These are phyloP conservation scores for Ogataea hybrid DNA, from an alignment of 1,139 yeast genomes.

Conservation along the genomic window DNA sequence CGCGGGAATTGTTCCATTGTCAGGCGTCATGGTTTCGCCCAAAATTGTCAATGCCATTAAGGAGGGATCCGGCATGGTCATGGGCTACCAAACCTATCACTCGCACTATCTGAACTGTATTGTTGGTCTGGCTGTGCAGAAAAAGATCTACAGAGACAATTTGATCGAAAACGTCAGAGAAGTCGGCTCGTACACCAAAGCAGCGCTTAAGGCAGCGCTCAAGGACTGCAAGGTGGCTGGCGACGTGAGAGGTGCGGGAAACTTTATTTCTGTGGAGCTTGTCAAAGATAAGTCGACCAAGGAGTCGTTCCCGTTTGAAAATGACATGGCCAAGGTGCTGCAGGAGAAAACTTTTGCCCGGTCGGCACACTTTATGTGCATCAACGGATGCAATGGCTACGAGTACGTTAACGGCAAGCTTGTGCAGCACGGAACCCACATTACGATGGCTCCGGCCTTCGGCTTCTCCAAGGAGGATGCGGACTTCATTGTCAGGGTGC, in stretches of 20 bases:
- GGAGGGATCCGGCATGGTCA: constrained; percentile 42
- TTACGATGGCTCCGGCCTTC: constrained; percentile 53
- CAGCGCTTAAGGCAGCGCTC: constrained; percentile 35
- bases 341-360: constrained; percentile 38
- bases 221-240: constrained; percentile 43
- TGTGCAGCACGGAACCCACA: constrained; percentile 42
- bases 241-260: constrained; percentile 61
- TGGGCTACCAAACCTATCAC: constrained; percentile 61
- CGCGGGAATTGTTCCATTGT: constrained; percentile 61
- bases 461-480: constrained; percentile 44
- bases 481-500: constrained; percentile 39
- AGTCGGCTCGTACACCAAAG: constrained; percentile 50
- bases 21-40: constrained; percentile 56
- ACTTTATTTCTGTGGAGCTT: constrained; percentile 57
- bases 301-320: constrained; percentile 40
- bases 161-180: constrained; percentile 49
- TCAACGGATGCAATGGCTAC: constrained; percentile 38
- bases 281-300: constrained; percentile 51
- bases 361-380: constrained; percentile 46
- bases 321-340: constrained; percentile 37
- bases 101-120: constrained; percentile 60
- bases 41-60: constrained; percentile 44
- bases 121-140: constrained; percentile 58
- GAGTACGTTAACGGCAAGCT: constrained; percentile 31
- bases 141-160: constrained; percentile 44